Evolutionary conservation across 2,329 filamentous ascomycete species (phyloP).

Genomic region (Exophiala xenobiotica): DNA sequence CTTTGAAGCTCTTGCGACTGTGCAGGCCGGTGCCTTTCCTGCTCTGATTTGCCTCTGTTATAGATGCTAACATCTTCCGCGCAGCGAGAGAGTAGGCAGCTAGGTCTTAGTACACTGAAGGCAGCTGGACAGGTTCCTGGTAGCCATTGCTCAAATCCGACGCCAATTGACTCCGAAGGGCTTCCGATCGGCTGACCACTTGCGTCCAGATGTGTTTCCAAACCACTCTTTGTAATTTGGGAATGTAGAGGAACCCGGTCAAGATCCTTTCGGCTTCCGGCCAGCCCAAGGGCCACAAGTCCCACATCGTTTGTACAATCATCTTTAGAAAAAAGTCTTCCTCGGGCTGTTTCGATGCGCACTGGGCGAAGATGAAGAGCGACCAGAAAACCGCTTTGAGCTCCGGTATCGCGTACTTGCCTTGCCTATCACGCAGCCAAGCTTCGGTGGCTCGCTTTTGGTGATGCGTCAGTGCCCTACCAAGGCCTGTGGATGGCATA

Average conservation of each 20-base stretch:
- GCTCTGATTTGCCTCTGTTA: no score
- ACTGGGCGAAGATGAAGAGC: conserved; percentile 29
- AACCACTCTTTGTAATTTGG: conserved; percentile 8
- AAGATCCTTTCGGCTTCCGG: conserved; percentile 19
- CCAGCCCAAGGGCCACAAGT: conserved; percentile 16
- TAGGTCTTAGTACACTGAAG: no score
- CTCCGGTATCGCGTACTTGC: not conserved
- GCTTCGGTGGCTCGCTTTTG: conserved; percentile 19
- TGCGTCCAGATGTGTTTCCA: conserved; percentile 21
- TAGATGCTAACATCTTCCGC: no score
- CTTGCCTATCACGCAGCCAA: conserved; percentile 9
- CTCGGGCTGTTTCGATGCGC: conserved; percentile 18
- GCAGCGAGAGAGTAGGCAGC: no score
- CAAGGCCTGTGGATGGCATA: conserved; percentile 22
- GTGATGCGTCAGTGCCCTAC: conserved; percentile 26
- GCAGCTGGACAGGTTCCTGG: no score
- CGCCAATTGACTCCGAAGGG: no score
- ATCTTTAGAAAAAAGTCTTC: conserved; percentile 12
- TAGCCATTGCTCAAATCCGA: no score
- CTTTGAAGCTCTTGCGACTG: no score
- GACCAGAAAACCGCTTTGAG: conserved; percentile 29
- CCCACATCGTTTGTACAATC: conserved; percentile 6
- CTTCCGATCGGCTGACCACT: not conserved
- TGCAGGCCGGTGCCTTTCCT: no score
- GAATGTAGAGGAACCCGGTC: conserved; percentile 22